Percentiles rank a stretch among this genome's conserved stretches.
These are phyloP conservation scores for Podila horticola DNA, from an alignment of 192 early-diverging fungal genomes.

Conservation along the genomic window DNA sequence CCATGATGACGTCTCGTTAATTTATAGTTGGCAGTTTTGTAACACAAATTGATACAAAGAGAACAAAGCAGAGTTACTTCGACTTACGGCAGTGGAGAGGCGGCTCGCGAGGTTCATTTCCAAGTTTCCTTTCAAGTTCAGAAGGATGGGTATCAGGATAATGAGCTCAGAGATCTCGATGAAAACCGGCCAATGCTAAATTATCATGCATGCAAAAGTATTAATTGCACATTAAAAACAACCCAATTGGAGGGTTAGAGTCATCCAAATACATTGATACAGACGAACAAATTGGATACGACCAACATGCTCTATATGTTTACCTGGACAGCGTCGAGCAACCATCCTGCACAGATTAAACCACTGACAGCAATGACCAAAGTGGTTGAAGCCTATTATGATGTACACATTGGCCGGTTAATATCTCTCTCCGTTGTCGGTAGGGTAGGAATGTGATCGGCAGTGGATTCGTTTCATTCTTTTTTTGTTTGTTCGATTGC, in stretches of 20 bases:
- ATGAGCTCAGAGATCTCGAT: constrained; percentile 76
- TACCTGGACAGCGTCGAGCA: constrained; percentile 75
- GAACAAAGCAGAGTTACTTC: neutral
- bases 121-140: constrained; percentile 93
- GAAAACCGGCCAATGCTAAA: constrained; percentile 77
- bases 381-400: constrained; percentile 45
- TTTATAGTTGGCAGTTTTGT: too few species aligned
- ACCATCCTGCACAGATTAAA: constrained; percentile 74
- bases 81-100: constrained; percentile 77
- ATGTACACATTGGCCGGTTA: neutral
- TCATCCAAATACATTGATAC: too few species aligned
- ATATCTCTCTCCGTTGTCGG: too few species aligned
- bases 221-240: neutral
- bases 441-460: too few species aligned
- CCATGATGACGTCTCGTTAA: too few species aligned
- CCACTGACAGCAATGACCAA: constrained; percentile 78
- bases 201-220: neutral
- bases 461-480: too few species aligned
- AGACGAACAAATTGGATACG: too few species aligned
- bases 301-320: neutral
- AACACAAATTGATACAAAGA: too few species aligned
- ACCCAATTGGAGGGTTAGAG: too few species aligned
- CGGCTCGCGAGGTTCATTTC: constrained; percentile 92
- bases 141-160: constrained; percentile 87
- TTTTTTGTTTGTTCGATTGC: too few species aligned